Percentiles rank a stretch among this genome's conserved stretches.
Conservation (phyloP, 2,329 filamentous ascomycete genomes). For the Chrysoporthe puriensis region DNA sequence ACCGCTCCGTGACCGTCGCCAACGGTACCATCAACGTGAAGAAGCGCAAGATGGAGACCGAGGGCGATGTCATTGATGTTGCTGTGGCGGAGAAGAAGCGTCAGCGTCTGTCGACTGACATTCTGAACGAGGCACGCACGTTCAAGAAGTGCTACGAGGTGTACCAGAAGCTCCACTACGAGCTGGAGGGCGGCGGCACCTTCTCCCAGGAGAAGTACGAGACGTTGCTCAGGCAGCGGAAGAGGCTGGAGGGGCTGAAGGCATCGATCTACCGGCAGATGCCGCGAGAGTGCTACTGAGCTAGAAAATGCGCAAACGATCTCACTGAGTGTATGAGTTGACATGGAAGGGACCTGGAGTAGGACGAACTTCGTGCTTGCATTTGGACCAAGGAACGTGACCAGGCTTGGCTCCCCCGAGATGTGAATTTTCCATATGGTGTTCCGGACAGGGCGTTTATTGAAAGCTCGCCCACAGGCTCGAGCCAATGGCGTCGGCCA, state of each 20-base stretch:
- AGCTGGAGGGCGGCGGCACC: constrained; percentile 54
- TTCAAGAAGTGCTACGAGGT: constrained; percentile 61
- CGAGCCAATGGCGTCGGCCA: constrained; percentile 7
- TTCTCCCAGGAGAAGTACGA: constrained; percentile 56
- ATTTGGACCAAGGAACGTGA: not conserved
- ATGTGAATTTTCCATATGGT: constrained; percentile 7
- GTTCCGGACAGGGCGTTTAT: constrained; percentile 9
- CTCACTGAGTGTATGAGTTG: constrained; percentile 4
- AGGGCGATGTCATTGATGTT: constrained; percentile 33
- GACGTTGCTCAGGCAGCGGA: constrained; percentile 58
- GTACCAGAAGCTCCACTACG: constrained; percentile 60
- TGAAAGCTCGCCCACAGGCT: not conserved
- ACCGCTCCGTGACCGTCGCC: constrained; percentile 33
- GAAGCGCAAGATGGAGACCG: constrained; percentile 32
- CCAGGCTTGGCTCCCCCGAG: not conserved
- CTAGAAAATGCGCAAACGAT: constrained; percentile 12
- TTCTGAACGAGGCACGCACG: constrained; percentile 56
- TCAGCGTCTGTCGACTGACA: constrained; percentile 48
- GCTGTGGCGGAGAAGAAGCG: constrained; percentile 43
- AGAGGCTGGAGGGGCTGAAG: constrained; percentile 60
- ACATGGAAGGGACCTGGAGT: constrained; percentile 10
- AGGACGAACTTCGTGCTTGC: constrained; percentile 14
- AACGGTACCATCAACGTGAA: constrained; percentile 34
- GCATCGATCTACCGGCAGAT: constrained; percentile 53
- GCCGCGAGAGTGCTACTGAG: constrained; percentile 41